Percentiles rank a stretch among this genome's conserved stretches.
Conservation (phyloP, 805 yeast genomes). For the Pichia rugopelliculosa region DNA sequence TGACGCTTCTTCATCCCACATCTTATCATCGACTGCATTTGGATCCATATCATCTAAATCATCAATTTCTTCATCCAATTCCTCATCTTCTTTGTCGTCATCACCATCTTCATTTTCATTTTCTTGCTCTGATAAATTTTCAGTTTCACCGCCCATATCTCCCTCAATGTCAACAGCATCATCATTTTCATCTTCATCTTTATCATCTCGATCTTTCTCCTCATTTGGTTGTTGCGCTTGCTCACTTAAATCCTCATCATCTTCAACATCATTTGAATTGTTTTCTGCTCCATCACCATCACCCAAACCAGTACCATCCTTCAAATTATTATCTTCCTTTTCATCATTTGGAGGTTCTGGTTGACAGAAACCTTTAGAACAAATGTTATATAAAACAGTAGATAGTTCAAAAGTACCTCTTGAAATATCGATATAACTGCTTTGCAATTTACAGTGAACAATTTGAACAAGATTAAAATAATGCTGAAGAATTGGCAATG, state of each 20-base stretch:
- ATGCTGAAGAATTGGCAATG: slow-evolving; percentile 56
- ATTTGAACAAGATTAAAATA: slow-evolving; percentile 44
- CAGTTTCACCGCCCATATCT: slow-evolving; percentile 92
- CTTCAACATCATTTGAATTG: slow-evolving; percentile 77
- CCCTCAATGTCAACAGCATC: slow-evolving; percentile 94
- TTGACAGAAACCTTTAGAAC: slow-evolving; percentile 84
- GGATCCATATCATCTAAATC: slow-evolving; percentile 88
- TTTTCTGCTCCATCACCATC: slow-evolving; percentile 69
- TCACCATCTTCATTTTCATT: slow-evolving; percentile 42
- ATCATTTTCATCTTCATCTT: slow-evolving; percentile 62
- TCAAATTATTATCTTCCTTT: slow-evolving; percentile 49
- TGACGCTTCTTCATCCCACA: slow-evolving; percentile 93
- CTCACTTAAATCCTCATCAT: slow-evolving; percentile 84
- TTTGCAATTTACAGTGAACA: slow-evolving; percentile 38
- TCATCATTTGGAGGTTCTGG: slow-evolving; percentile 74
- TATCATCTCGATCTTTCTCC: slow-evolving; percentile 61
- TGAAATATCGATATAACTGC: slow-evolving; percentile 46
- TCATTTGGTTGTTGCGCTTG: slow-evolving; percentile 64
- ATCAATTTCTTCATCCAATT: slow-evolving; percentile 82
- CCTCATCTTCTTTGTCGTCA: slow-evolving; percentile 58
- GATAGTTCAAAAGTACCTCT: slow-evolving; percentile 57
- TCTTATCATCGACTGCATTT: slow-evolving; percentile 90
- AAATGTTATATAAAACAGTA: slow-evolving; percentile 47
- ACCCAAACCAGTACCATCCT: slow-evolving; percentile 94
- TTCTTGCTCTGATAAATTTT: slow-evolving; percentile 55